phyloP scores from a whole-genome alignment of 108 stramenopile species.

The Chaetoceros muelleri region DNA sequence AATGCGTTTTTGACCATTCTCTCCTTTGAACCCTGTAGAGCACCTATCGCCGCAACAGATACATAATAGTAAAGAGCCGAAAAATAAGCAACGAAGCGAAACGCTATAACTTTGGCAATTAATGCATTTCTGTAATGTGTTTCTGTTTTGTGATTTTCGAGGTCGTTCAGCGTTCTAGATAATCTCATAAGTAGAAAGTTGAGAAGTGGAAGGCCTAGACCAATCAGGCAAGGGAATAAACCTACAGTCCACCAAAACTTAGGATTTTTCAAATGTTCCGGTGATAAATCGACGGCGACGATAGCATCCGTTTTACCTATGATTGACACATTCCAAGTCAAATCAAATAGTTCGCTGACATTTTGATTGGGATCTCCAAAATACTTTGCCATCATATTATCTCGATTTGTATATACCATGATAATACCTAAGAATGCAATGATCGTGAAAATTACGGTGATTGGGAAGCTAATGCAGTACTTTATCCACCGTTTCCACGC shows the following conservation, averaged over 20 bases:
- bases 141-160: slow-evolving; percentile 95
- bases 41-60: slow-evolving; percentile 46
- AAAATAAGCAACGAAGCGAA: slow-evolving; percentile 97
- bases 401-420: slow-evolving; percentile 76
- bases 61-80: slow-evolving; percentile 94
- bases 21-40: slow-evolving; percentile 11
- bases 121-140: slow-evolving; percentile 83
- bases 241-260: slow-evolving; percentile 73
- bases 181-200: slow-evolving; percentile 71
- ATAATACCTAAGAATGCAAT: slow-evolving; percentile 68
- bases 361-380: slow-evolving; percentile 22
- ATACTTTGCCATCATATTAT: slow-evolving; percentile 74
- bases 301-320: slow-evolving; percentile 45
- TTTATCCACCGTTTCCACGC: slow-evolving; percentile 76
- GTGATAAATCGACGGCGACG: slow-evolving; percentile 40
- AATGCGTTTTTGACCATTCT: slow-evolving; percentile 69
- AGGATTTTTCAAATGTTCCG: slow-evolving; percentile 56
- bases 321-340: slow-evolving; percentile 29
- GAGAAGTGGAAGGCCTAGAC: slow-evolving; percentile 71
- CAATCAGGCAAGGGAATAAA: slow-evolving; percentile 72
- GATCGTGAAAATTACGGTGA: slow-evolving; percentile 65
- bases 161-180: slow-evolving; percentile 71
- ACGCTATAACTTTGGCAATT: slow-evolving; percentile 97
- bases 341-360: slow-evolving; percentile 25
- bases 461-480: slow-evolving; percentile 68